A percentile compares a stretch with the other conserved stretches of the same genome.
These are phyloP conservation scores for Sporothrix protearum DNA, from an alignment of 2,329 filamentous ascomycete genomes.

Conservation along the genomic window DNA sequence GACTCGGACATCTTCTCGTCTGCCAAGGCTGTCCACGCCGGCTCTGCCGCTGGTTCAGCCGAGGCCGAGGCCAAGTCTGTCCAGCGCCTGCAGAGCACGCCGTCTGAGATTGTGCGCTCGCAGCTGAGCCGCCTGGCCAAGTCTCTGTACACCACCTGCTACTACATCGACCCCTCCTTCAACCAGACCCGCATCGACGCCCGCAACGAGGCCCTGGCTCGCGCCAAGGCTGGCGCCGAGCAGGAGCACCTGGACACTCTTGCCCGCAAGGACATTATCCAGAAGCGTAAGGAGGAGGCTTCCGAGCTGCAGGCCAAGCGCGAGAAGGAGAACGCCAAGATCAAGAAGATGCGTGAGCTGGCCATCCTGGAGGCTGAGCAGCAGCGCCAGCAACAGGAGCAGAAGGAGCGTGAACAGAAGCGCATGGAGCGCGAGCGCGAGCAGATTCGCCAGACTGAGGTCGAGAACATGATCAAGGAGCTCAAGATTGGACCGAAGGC, in stretches of 20 bases:
- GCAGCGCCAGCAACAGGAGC: constrained; percentile 84
- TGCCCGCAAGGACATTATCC: constrained; percentile 82
- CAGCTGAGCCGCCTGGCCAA: constrained; percentile 90
- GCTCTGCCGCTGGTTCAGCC: constrained; percentile 79
- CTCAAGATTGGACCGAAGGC: constrained; percentile 83
- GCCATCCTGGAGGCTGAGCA: constrained; percentile 87
- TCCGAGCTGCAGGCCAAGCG: constrained; percentile 81
- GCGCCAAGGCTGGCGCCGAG: constrained; percentile 83
- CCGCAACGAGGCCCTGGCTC: constrained; percentile 73
- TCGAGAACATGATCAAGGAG: constrained; percentile 88
- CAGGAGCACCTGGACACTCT: constrained; percentile 85
- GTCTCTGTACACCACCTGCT: constrained; percentile 86
- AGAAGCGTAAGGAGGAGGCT: constrained; percentile 96
- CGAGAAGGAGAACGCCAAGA: constrained; percentile 87
- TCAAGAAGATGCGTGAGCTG: constrained; percentile 81
- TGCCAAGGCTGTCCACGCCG: constrained; percentile 83
- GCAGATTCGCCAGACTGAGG: constrained; percentile 84
- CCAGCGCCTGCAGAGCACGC: constrained; percentile 94
- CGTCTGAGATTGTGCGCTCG: constrained; percentile 93
- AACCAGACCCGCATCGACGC: constrained; percentile 76
- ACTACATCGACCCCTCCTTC: constrained; percentile 90
- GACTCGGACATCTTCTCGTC: constrained; percentile 98
- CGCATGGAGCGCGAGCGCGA: constrained; percentile 83
- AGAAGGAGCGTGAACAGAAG: constrained; percentile 82
- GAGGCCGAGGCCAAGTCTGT: constrained; percentile 81